Conservation (phyloP, 2,329 filamentous ascomycete genomes). For the Drechslerella stenobrocha region DNA sequence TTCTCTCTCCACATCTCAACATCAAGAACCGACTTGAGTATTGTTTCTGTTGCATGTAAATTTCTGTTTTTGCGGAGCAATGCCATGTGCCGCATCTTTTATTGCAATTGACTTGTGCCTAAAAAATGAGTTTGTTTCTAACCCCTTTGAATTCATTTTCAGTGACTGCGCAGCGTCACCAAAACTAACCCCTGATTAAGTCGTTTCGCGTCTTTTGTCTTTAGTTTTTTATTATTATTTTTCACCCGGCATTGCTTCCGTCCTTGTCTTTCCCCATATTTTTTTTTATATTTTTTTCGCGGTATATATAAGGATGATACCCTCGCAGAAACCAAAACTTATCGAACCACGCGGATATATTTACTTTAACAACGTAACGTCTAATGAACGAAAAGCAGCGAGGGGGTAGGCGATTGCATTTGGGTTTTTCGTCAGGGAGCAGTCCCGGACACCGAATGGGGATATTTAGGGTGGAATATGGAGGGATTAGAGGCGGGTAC, state of each 20-base stretch:
- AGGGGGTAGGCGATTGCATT: neutral
- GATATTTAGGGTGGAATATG: neutral
- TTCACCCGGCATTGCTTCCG: neutral
- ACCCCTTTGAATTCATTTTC: neutral
- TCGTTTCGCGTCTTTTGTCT: neutral
- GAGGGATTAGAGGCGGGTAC: neutral
- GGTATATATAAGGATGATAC: conserved; percentile 48
- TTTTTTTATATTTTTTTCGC: conserved; percentile 13
- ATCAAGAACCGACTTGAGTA: conserved; percentile 16
- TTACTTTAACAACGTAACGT: conserved; percentile 30
- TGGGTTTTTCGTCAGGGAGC: neutral
- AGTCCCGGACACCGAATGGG: neutral
- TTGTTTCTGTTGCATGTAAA: conserved; percentile 7
- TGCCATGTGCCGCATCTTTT: too few species aligned
- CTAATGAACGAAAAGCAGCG: conserved; percentile 21
- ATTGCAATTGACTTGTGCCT: conserved; percentile 1
- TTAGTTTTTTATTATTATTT: neutral
- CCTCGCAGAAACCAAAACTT: conserved; percentile 31
- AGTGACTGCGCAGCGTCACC: neutral
- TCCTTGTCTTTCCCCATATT: neutral
- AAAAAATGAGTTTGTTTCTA: conserved; percentile 9
- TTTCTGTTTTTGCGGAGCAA: conserved; percentile 10
- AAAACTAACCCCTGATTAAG: neutral
- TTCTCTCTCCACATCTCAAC: conserved; percentile 4
- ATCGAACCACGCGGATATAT: conserved; percentile 14